Conservation (phyloP, 2,329 filamentous ascomycete genomes). For the Emmonsiellopsis sp. region DNA sequence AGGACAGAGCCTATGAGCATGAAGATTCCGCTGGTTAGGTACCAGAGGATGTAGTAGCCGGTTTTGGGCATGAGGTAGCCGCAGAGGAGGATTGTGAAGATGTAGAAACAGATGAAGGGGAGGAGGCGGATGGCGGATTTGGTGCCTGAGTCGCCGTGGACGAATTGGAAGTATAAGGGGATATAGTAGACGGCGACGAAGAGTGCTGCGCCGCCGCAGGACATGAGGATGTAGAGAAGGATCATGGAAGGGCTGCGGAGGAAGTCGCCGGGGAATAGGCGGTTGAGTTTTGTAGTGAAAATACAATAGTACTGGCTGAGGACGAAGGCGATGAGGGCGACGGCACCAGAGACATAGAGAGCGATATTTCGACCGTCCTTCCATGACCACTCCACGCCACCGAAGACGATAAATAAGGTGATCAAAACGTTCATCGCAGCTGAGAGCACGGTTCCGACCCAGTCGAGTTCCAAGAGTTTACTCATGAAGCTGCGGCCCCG, state of each 20-base stretch:
- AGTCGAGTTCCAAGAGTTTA: conserved; percentile 29
- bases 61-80: conserved; percentile 14
- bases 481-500: conserved; percentile 11
- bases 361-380: conserved; percentile 34
- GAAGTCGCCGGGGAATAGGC: conserved; percentile 43
- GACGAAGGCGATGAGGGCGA: conserved; percentile 35
- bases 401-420: conserved; percentile 42
- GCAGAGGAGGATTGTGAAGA: conserved; percentile 14
- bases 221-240: conserved; percentile 35
- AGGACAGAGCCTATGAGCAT: conserved; percentile 14
- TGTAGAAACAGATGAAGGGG: conserved; percentile 20
- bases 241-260: conserved; percentile 28
- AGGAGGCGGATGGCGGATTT: conserved; percentile 22
- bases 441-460: conserved; percentile 35
- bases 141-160: conserved; percentile 29
- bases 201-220: conserved; percentile 26
- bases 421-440: conserved; percentile 29
- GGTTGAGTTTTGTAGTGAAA: conserved; percentile 33
- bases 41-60: conserved; percentile 20
- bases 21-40: conserved; percentile 14
- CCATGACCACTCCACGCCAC: conserved; percentile 42
- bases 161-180: conserved; percentile 48
- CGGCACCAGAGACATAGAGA: conserved; percentile 38
- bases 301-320: conserved; percentile 35
- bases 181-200: conserved; percentile 42